These are phyloP conservation scores for Nakazawaea sp. DNA, from an alignment of 805 yeast genomes.

Conservation along the genomic window DNA sequence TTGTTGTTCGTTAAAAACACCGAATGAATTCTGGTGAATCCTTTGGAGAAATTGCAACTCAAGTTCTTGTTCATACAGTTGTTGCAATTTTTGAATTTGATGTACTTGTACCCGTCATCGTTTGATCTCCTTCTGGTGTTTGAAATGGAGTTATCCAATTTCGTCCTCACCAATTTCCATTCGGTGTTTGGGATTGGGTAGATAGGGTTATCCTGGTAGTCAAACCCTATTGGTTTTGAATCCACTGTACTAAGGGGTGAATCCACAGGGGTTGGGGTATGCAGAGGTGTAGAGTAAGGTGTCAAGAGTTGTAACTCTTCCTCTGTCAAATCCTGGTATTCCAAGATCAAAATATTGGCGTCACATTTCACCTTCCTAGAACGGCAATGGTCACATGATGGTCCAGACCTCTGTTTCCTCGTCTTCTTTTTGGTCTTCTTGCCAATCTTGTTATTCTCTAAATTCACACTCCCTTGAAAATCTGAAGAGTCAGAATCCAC, in stretches of 20 bases:
- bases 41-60: slow-evolving; percentile 53
- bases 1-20: background rate
- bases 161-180: slow-evolving; percentile 8
- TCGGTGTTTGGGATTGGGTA: background rate
- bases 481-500: too few relatives aligned
- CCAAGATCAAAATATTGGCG: slow-evolving; percentile 46
- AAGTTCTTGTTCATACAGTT: slow-evolving; percentile 42
- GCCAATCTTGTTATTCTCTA: too few relatives aligned
- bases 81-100: slow-evolving; percentile 48
- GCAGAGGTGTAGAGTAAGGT: too few relatives aligned
- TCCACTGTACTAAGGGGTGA: background rate
- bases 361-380: slow-evolving; percentile 67
- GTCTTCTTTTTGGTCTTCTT: background rate
- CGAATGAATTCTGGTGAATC: slow-evolving; percentile 44
- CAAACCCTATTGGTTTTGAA: background rate
- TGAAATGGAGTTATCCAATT: slow-evolving; percentile 5
- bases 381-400: slow-evolving; percentile 69
- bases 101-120: slow-evolving; percentile 10
- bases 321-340: slow-evolving; percentile 6
- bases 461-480: too few relatives aligned
- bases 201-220: slow-evolving; percentile 8
- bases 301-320: background rate
- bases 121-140: background rate
- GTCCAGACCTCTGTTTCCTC: slow-evolving; percentile 62
- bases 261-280: too few relatives aligned